phyloP scores from a whole-genome alignment of 2,329 filamentous ascomycete genomes.

The Apiospora kogelbergensis region DNA sequence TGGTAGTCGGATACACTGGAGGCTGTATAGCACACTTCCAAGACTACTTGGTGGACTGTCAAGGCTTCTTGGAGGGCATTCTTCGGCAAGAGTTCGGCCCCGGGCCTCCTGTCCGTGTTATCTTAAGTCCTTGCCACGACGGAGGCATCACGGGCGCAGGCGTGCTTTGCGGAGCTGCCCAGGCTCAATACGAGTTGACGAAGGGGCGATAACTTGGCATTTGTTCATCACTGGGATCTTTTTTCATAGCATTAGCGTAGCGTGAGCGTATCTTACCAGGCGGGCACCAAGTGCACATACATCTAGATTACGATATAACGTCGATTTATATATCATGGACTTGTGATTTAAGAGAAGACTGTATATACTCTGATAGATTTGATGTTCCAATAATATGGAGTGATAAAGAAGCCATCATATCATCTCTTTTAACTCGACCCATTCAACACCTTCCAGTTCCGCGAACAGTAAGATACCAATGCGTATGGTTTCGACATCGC shows the following conservation, averaged over 20 bases:
- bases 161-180: constrained; percentile 53
- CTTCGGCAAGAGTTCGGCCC: constrained; percentile 40
- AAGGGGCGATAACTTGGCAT: neutral
- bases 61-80: constrained; percentile 63
- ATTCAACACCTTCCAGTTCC: no score
- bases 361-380: no score
- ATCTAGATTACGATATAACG: neutral
- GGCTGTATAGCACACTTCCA: constrained; percentile 81
- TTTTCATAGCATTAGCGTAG: constrained; percentile 1
- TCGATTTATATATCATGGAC: neutral
- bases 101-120: constrained; percentile 40
- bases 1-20: constrained; percentile 78
- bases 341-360: no score
- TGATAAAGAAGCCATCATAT: no score
- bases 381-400: no score
- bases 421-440: no score
- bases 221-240: neutral
- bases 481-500: no score
- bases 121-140: constrained; percentile 57
- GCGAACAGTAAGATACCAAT: no score
- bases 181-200: neutral
- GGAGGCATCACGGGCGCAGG: constrained; percentile 63
- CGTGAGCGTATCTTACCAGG: neutral
- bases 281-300: neutral
- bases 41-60: constrained; percentile 69